Evolutionary conservation across 106 monocot species (phyloP).

Genomic region (Dioscorea zingiberensis): DNA sequence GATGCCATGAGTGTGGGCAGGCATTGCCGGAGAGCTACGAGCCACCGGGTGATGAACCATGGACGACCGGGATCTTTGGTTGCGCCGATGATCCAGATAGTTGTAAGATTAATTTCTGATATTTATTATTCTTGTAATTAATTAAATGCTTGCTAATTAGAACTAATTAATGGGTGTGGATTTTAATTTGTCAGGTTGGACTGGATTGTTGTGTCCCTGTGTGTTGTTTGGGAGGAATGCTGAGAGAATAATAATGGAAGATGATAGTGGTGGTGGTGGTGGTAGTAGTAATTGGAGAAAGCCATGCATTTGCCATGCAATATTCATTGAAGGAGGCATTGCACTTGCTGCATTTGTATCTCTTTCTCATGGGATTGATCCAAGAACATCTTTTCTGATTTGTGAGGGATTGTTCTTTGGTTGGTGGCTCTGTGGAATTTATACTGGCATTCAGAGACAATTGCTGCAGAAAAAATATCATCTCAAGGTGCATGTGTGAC

Average conservation of each 20-base stretch:
- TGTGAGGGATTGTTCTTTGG: conserved; percentile 38
- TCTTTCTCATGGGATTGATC: conserved; percentile 33
- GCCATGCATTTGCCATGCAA: conserved; percentile 38
- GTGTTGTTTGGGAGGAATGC: conserved; percentile 39
- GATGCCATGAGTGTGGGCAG: conserved; percentile 42
- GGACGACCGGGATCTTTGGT: conserved; percentile 37
- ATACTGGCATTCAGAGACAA: conserved; percentile 28
- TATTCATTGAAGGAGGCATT: conserved; percentile 45
- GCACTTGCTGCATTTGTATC: conserved; percentile 26
- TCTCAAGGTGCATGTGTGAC: conserved; percentile 23
- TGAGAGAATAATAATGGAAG: conserved; percentile 23
- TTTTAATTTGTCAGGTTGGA: conserved; percentile 20
- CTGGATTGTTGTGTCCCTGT: conserved; percentile 49
- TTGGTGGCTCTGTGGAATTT: conserved; percentile 47
- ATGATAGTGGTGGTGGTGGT: neutral
- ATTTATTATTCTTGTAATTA: too few species aligned
- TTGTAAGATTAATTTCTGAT: conserved; percentile 17
- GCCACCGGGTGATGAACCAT: conserved; percentile 35
- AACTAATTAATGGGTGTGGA: too few species aligned
- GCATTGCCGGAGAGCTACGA: conserved; percentile 32
- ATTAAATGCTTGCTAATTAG: too few species aligned
- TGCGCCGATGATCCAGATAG: conserved; percentile 36
- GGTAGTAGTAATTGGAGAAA: conserved; percentile 22
- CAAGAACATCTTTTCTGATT: conserved; percentile 28
- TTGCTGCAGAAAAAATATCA: conserved; percentile 42